Conservation (phyloP, 495 filamentous ascomycete genomes). For the Tuber aestivum region DNA sequence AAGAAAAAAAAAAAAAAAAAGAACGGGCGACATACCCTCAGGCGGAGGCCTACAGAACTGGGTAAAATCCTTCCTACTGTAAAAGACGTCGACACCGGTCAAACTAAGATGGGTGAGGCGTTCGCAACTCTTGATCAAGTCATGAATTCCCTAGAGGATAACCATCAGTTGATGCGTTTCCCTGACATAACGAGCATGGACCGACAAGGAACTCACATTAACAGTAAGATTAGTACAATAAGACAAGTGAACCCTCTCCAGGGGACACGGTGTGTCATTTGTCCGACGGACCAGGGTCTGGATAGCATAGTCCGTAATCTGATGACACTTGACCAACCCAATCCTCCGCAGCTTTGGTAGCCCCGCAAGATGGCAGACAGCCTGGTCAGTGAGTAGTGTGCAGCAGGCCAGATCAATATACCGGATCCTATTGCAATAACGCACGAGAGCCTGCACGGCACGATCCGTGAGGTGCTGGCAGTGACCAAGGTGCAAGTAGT, state of each 20-base stretch:
- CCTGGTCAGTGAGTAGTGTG: conserved; percentile 75
- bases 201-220: conserved; percentile 53
- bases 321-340: conserved; percentile 86
- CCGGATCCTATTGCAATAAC: conserved; percentile 82
- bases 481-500: conserved; percentile 93
- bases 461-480: conserved; percentile 84
- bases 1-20: background rate
- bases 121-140: conserved; percentile 81
- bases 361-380: conserved; percentile 74
- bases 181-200: background rate
- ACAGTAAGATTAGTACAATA: conserved; percentile 83
- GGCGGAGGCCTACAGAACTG: conserved; percentile 82
- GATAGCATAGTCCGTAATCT: conserved; percentile 75
- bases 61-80: conserved; percentile 68
- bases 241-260: conserved; percentile 94
- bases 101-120: conserved; percentile 90
- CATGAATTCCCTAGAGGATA: conserved; percentile 73
- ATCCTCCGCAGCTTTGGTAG: conserved; percentile 91
- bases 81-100: conserved; percentile 84
- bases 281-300: conserved; percentile 55
- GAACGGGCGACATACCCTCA: conserved; percentile 48
- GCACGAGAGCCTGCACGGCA: conserved; percentile 75
- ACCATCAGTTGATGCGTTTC: conserved; percentile 15
- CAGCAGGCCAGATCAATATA: conserved; percentile 98
- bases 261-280: conserved; percentile 47